Evolutionary conservation across 1,284 basidiomycete genomes (phyloP), one percentile per base, ranked within the genome.

Genomic region (Entoloma clypeatum): DNA sequence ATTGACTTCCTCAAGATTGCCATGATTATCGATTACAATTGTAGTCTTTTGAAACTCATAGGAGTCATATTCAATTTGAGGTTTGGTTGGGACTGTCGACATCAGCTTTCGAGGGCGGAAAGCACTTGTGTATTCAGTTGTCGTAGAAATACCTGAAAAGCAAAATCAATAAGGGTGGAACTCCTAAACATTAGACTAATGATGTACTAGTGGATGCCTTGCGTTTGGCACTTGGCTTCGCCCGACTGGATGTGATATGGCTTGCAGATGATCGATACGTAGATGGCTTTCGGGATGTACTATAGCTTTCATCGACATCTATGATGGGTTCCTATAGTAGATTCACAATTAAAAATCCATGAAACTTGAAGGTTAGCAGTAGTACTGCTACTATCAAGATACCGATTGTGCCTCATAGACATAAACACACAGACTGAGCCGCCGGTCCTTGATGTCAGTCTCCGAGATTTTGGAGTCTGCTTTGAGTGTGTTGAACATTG

Each of bases 11-110:
- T 13, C 28, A 5, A 48, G n/a, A 22, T 40, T 40, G 2, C 44
- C 49, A 18, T 21, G 5, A 7, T 16, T 13, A 22, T 48, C 41
- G 6, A 28, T 30, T 0, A 3, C 29, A 8, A 37, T 39, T 2
- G 36, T 31, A 5, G 35, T 43, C 9, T 25, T 21, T 7, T 17
- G 39, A 26, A 49, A 51, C 14, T 25, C 11, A 21, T 45, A 48
- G 9, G 18, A 21, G 26, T 50, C 47, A 43, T 45, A 50, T 18
- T 36, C 33, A 21, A 49, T 25, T 22, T 22, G 11, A 5, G n/a
- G 5, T 6, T 36, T 27, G 13, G 13, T 16, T 10, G 25, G 16
- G 13, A 26, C 5, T 6, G 19, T 25, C 16, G 23, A 24, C 16
- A 30, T 13, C 7, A 35, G 10, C 31, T 45, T 45, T 5, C 24